Base-by-base conservation (phyloP, 495 filamentous ascomycete species). In the Aspergillus affinis region DNA sequence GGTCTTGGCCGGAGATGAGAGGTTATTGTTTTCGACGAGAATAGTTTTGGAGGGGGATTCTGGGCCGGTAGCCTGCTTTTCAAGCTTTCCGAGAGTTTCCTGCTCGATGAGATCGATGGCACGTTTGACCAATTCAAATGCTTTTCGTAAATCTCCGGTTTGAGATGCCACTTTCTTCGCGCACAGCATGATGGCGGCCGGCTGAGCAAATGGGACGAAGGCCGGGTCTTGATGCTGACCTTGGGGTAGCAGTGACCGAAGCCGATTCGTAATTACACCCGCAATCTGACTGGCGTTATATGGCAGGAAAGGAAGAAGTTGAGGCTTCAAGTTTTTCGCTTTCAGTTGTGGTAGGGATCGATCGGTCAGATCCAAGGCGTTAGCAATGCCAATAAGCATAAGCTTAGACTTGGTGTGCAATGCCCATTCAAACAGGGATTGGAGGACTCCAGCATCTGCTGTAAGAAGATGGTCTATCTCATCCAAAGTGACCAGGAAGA, bases 381-480 rank as follows among this genome's bases (percentile, higher is more conserved):
- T 99, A 52, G 94, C 95, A 66, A 99, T 97, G 45, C 94, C 94
- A 45, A 99, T 82, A 23, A 98, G 75, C 21, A 93, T 75, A 2
- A 99, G 84, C 10, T 84, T 85, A 3, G 93, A 97, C 6, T 83
- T 83, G 55, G 79, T 82, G 20, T 88, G 83, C 59, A 98, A 77
- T 15, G 95, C 93, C 91, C 92, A 97, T 64, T 96, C 91, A 60
- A 99, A 98, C 32, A 99, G 74, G 27, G 85, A 89, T 73, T 97
- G 95, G 17, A 99, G 80, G 44, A 92, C 85, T 60, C 93, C 91
- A 26, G 90, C 76, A 67, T 97, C 95, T 20, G 94, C 74, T 0
- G 86, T 91, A 36, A 98, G 80, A 56, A 99, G 86, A 67, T 96
- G 90, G 65, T 99, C 94, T 48, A 99, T 90, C 70, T 99, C 94